Conservation (phyloP, 805 yeast species). For the Candida glaebosa region DNA sequence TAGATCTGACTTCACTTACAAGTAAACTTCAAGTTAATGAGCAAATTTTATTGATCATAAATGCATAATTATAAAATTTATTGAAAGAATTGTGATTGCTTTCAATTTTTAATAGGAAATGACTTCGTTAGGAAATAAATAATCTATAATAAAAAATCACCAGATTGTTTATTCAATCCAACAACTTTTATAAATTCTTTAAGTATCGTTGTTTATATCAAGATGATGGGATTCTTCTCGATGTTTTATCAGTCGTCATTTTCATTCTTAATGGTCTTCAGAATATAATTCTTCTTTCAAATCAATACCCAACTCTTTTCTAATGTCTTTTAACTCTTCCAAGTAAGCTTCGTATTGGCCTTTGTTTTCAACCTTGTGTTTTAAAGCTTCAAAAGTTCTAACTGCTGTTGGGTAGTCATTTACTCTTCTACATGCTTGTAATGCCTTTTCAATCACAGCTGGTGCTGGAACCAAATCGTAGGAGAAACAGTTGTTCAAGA, state of each 20-base stretch:
- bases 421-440: conserved; percentile 97
- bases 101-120: neutral
- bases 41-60: neutral
- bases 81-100: neutral
- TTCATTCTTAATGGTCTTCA: conserved; percentile 21
- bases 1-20: neutral
- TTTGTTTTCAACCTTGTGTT: conserved; percentile 91
- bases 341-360: conserved; percentile 95
- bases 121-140: conserved; percentile 4
- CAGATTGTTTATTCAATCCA: neutral
- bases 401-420: conserved; percentile 98
- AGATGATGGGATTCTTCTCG: neutral
- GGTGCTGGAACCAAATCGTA: conserved; percentile 99
- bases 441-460: conserved; percentile 89
- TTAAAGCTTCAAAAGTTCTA: conserved; percentile 96
- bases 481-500: conserved; percentile 95
- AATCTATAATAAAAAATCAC: neutral
- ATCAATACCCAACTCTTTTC: conserved; percentile 90
- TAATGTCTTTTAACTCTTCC: conserved; percentile 86
- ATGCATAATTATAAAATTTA: neutral
- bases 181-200: neutral
- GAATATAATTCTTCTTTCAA: conserved; percentile 81
- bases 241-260: neutral
- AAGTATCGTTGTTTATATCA: neutral
- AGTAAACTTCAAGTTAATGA: neutral